phyloP scores from a whole-genome alignment of 2,329 filamentous ascomycete genomes.

The Aspergillus tamarii region DNA sequence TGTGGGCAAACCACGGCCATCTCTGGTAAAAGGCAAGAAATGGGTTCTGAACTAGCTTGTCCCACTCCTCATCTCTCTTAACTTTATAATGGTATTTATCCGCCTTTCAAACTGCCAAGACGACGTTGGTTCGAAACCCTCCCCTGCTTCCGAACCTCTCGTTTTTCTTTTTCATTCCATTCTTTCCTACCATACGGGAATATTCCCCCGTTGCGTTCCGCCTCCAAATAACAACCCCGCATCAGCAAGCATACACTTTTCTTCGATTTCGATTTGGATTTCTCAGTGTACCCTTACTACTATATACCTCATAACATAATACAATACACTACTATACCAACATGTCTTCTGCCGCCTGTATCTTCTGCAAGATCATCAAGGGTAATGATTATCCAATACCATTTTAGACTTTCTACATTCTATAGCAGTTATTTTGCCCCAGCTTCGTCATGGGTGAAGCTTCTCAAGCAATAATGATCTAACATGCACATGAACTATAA shows the following conservation, averaged over 20 bases:
- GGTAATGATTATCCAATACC: slow-evolving; percentile 53
- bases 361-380: slow-evolving; percentile 99
- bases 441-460: neutral
- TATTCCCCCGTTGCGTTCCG: slow-evolving; percentile 9
- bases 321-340: slow-evolving; percentile 6
- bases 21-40: slow-evolving; percentile 82
- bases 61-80: slow-evolving; percentile 60
- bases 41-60: slow-evolving; percentile 72
- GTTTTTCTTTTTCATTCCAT: slow-evolving; percentile 12
- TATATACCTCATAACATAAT: neutral
- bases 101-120: neutral
- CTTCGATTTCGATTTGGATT: neutral
- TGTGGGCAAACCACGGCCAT: slow-evolving; percentile 69
- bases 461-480: slow-evolving; percentile 5
- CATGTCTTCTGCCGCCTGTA: slow-evolving; percentile 65
- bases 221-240: slow-evolving; percentile 21
- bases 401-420: neutral
- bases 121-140: slow-evolving; percentile 33
- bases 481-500: slow-evolving; percentile 15
- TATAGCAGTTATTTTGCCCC: neutral
- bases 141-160: slow-evolving; percentile 7
- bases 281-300: neutral
- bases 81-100: slow-evolving; percentile 16
- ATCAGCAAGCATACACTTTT: slow-evolving; percentile 19
- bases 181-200: neutral